Conservation (phyloP, 1,284 basidiomycete genomes). For the Neonothopanus nambi region DNA sequence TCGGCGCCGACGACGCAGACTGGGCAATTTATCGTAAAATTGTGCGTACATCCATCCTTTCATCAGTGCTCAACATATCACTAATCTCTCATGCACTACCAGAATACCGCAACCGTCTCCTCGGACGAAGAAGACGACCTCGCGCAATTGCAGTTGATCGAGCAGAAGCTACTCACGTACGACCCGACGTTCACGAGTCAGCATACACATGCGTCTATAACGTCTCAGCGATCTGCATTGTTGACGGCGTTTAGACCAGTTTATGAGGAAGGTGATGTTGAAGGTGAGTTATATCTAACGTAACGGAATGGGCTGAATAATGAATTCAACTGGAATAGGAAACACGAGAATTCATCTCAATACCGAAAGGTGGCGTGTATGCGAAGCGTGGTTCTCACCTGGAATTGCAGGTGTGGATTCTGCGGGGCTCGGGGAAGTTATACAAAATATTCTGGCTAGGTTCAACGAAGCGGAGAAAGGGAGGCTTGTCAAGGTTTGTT, state of each 20-base stretch:
- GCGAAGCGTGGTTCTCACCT: constrained; percentile 94
- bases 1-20: constrained; percentile 94
- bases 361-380: constrained; percentile 91
- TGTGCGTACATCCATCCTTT: constrained; percentile 42
- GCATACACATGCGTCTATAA: constrained; percentile 81
- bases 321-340: constrained; percentile 34
- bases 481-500: constrained; percentile 55
- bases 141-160: constrained; percentile 70
- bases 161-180: constrained; percentile 79
- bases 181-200: constrained; percentile 84
- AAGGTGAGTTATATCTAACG: constrained; percentile 42
- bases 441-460: constrained; percentile 83
- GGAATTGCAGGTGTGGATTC: constrained; percentile 93
- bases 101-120: constrained; percentile 85
- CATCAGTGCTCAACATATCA: background rate
- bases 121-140: constrained; percentile 96
- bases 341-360: constrained; percentile 85
- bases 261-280: constrained; percentile 70
- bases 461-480: constrained; percentile 71
- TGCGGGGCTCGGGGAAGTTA: constrained; percentile 89
- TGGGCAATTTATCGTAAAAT: constrained; percentile 99
- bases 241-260: constrained; percentile 81
- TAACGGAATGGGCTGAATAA: background rate
- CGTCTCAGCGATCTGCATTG: constrained; percentile 79
- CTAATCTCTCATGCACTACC: background rate